A percentile compares a stretch with the other conserved stretches of the same genome.
phyloP scores from a whole-genome alignment of 306 rosid species.

The Lablab purpureus region DNA sequence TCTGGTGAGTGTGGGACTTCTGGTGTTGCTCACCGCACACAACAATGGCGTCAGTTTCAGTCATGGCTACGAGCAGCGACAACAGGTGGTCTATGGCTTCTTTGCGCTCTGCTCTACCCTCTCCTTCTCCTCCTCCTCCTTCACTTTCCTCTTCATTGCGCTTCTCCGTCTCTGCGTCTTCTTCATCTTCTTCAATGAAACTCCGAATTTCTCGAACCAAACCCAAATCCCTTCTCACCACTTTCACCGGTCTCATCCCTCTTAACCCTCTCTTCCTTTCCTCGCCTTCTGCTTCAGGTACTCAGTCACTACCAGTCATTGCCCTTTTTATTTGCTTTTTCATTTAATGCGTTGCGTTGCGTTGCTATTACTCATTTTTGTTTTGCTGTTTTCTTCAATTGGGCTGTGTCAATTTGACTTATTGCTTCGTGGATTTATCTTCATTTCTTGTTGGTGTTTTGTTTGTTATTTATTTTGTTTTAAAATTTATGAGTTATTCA shows the following conservation, averaged over 20 bases:
- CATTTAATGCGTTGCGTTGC: background rate
- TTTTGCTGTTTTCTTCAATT: background rate
- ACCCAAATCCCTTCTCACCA: slow-evolving; percentile 52
- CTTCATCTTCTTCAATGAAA: slow-evolving; percentile 30
- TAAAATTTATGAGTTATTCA: background rate
- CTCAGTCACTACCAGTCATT: background rate
- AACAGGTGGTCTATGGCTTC: slow-evolving; percentile 71
- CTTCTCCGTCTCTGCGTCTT: slow-evolving; percentile 36
- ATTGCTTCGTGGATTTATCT: background rate
- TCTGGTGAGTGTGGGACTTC: background rate
- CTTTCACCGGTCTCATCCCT: slow-evolving; percentile 75
- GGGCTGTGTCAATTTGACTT: background rate
- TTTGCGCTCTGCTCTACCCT: slow-evolving; percentile 67
- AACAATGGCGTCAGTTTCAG: slow-evolving; percentile 49
- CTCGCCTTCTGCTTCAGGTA: slow-evolving; percentile 62
- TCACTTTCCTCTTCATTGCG: slow-evolving; percentile 44
- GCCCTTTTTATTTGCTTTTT: background rate
- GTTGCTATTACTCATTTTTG: background rate
- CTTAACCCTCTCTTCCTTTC: slow-evolving; percentile 50
- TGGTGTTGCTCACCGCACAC: background rate
- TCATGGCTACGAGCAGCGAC: slow-evolving; percentile 44
- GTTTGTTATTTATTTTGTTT: background rate
- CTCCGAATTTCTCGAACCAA: slow-evolving; percentile 47
- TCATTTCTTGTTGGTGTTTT: background rate
- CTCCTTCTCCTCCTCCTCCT: slow-evolving; percentile 40